Evolutionary conservation across 306 rosid species (phyloP).

Genomic region (Sophora flavescens): DNA sequence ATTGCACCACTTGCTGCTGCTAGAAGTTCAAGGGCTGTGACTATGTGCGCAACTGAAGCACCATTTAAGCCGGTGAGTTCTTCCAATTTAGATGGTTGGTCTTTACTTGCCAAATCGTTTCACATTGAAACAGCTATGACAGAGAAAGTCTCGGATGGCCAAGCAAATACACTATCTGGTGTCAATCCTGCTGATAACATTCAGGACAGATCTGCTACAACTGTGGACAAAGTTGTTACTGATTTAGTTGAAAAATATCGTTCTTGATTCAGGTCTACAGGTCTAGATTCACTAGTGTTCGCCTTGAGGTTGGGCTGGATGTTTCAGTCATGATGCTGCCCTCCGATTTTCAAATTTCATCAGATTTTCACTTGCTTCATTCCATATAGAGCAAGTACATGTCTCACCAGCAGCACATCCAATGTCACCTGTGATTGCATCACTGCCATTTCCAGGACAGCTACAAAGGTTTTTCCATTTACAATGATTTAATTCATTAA

Average conservation of each 20-base stretch:
- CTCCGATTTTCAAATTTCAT: slow-evolving; percentile 40
- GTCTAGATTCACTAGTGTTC: slow-evolving; percentile 41
- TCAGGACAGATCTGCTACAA: slow-evolving; percentile 47
- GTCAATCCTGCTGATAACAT: slow-evolving; percentile 37
- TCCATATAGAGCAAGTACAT: no score
- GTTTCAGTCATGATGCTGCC: slow-evolving; percentile 46
- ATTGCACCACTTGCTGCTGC: slow-evolving; percentile 47
- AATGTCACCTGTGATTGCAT: no score
- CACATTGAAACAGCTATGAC: slow-evolving; percentile 33
- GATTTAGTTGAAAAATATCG: slow-evolving; percentile 45
- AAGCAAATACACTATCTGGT: slow-evolving; percentile 44
- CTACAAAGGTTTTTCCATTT: no score
- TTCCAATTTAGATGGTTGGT: slow-evolving; percentile 45
- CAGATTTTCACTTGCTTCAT: no score
- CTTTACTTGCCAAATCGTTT: slow-evolving; percentile 45
- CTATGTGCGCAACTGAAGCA: slow-evolving; percentile 44
- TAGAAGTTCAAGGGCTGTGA: slow-evolving; percentile 45
- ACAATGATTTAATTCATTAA: no score
- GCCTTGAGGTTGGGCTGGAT: slow-evolving; percentile 50
- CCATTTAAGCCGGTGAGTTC: slow-evolving; percentile 42
- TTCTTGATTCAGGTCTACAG: slow-evolving; percentile 24
- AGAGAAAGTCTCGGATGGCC: slow-evolving; percentile 43
- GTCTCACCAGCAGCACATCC: no score
- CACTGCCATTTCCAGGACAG: no score
- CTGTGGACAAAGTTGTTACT: slow-evolving; percentile 42